These are phyloP conservation scores for Urtica urens DNA, from an alignment of 306 rosid genomes.

Conservation along the genomic window DNA sequence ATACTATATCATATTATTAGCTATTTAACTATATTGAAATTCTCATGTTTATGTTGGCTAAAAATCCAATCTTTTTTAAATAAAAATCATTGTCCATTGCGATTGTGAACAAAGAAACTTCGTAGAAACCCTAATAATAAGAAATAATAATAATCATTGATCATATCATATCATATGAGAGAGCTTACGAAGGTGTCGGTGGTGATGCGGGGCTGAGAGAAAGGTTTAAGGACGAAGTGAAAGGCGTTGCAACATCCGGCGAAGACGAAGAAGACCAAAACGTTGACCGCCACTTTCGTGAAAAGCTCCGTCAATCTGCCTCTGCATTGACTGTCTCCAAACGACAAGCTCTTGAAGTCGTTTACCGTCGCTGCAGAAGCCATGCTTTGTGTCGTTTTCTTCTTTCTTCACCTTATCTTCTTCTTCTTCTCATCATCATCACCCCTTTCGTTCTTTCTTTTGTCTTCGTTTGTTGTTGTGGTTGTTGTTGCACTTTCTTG, in stretches of 20 bases:
- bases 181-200: slow-evolving; percentile 53
- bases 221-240: slow-evolving; percentile 50
- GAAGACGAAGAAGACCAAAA: slow-evolving; percentile 49
- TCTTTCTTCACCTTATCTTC: neutral
- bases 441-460: too few relatives aligned
- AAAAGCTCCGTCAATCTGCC: slow-evolving; percentile 32
- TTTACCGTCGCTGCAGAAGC: neutral
- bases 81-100: too few relatives aligned
- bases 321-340: slow-evolving; percentile 29
- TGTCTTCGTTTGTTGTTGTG: too few relatives aligned
- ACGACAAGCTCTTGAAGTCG: slow-evolving; percentile 5
- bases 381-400: slow-evolving; percentile 10
- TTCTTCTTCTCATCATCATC: neutral
- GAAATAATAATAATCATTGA: too few relatives aligned
- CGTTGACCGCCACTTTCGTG: slow-evolving; percentile 21
- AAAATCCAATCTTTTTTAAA: too few relatives aligned
- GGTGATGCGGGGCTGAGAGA: slow-evolving; percentile 60
- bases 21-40: too few relatives aligned
- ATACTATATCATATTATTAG: too few relatives aligned
- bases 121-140: too few relatives aligned
- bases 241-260: slow-evolving; percentile 49
- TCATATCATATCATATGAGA: too few relatives aligned
- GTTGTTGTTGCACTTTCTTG: too few relatives aligned
- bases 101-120: too few relatives aligned
- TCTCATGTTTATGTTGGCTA: too few relatives aligned